These are phyloP conservation scores for Pezicula neosporulosa DNA, from an alignment of 2,329 filamentous ascomycete species.

Conservation along the genomic window DNA sequence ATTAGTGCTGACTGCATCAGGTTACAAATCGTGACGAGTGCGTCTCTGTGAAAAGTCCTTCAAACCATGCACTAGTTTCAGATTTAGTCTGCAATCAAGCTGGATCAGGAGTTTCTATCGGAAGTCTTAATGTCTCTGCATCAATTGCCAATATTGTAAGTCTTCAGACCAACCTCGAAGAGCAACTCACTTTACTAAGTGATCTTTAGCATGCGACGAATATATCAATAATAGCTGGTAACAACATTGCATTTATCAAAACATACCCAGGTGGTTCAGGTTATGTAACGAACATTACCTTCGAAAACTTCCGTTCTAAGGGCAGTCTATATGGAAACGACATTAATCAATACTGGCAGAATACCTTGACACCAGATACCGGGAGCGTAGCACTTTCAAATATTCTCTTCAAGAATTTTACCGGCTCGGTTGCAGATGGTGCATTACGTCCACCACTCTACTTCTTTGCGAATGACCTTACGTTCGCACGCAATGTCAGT, in stretches of 20 bases:
- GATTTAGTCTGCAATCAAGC: constrained; percentile 34
- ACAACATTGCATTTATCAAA: constrained; percentile 35
- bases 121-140: constrained; percentile 29
- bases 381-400: constrained; percentile 7
- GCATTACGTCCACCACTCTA: constrained; percentile 21
- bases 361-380: constrained; percentile 8
- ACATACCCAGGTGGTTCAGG: constrained; percentile 35
- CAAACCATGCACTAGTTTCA: constrained; percentile 31
- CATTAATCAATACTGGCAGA: constrained; percentile 6
- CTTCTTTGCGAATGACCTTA: constrained; percentile 26
- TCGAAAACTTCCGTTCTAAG: constrained; percentile 23
- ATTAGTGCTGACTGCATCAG: constrained; percentile 4
- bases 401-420: constrained; percentile 18
- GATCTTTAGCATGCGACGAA: constrained; percentile 25
- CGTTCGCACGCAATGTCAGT: constrained; percentile 25
- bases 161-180: not conserved
- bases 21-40: constrained; percentile 35
- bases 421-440: constrained; percentile 25
- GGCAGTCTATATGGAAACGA: not conserved
- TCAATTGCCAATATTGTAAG: constrained; percentile 28
- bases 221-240: constrained; percentile 31
- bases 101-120: constrained; percentile 34
- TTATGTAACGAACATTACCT: constrained; percentile 32
- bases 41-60: constrained; percentile 34
- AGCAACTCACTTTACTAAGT: not conserved